These are phyloP conservation scores for Colletotrichum trifolii DNA, from an alignment of 2,329 filamentous ascomycete genomes.

Conservation along the genomic window DNA sequence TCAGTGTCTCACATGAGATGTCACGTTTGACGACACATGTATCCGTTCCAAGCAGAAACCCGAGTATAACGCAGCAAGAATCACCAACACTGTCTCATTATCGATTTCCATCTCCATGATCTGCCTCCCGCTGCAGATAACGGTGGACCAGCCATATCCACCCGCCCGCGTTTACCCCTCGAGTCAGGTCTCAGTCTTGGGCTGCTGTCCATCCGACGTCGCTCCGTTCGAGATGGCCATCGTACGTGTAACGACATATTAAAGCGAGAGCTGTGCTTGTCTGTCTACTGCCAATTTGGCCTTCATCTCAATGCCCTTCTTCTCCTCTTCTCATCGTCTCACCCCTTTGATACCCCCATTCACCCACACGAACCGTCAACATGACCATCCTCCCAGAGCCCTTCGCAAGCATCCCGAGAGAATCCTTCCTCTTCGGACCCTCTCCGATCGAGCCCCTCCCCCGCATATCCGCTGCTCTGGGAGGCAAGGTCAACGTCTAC, in stretches of 20 bases:
- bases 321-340: neutral
- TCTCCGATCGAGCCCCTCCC: slow-evolving; percentile 76
- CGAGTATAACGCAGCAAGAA: neutral
- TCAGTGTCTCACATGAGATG: too few relatives aligned
- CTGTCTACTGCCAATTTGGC: neutral
- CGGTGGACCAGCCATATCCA: slow-evolving; percentile 30
- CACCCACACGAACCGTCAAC: neutral
- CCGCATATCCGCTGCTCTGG: slow-evolving; percentile 70
- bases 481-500: slow-evolving; percentile 70
- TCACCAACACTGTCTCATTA: neutral
- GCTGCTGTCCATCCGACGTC: slow-evolving; percentile 31
- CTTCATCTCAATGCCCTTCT: neutral
- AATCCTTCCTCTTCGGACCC: slow-evolving; percentile 72
- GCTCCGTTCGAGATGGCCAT: slow-evolving; percentile 14
- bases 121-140: slow-evolving; percentile 29
- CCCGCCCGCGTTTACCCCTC: slow-evolving; percentile 28
- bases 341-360: slow-evolving; percentile 22
- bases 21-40: too few relatives aligned
- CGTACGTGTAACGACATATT: slow-evolving; percentile 9
- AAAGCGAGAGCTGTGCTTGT: neutral
- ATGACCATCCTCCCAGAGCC: slow-evolving; percentile 62
- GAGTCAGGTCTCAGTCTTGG: slow-evolving; percentile 25
- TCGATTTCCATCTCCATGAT: slow-evolving; percentile 18
- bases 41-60: neutral
- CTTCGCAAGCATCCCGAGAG: slow-evolving; percentile 71